Evolutionary conservation across 2,329 filamentous ascomycete species (phyloP).

Genomic region (Colletotrichum trifolii): DNA sequence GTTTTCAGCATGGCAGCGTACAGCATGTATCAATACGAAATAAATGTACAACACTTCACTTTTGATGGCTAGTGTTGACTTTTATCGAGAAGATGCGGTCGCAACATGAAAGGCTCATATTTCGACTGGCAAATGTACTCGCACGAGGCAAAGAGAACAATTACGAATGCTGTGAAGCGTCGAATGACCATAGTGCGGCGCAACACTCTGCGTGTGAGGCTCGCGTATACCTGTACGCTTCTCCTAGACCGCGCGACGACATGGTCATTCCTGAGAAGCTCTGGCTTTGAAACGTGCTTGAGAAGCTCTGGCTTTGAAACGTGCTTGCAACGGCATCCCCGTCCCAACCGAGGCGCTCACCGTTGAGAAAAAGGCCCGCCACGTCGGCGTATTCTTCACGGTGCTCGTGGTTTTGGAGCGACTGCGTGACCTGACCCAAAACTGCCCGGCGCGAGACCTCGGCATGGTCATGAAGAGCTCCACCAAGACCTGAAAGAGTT

Average conservation of each 20-base stretch:
- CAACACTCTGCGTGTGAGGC: too few species aligned
- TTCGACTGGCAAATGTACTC: too few species aligned
- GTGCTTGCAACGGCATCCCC: too few species aligned
- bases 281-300: too few species aligned
- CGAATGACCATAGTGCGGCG: constrained; percentile 20
- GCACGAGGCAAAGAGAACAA: constrained; percentile 13
- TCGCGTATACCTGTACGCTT: too few species aligned
- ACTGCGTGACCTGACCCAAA: constrained; percentile 44
- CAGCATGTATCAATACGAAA: constrained; percentile 34
- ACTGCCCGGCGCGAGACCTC: constrained; percentile 50
- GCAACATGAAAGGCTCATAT: too few species aligned
- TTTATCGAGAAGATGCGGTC: neutral
- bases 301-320: too few species aligned
- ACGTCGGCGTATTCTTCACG: constrained; percentile 49
- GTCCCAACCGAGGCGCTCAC: constrained; percentile 1
- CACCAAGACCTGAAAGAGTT: constrained; percentile 39
- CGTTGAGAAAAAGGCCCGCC: constrained; percentile 42
- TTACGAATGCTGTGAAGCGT: neutral
- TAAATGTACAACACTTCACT: constrained; percentile 27
- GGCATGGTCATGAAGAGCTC: constrained; percentile 51
- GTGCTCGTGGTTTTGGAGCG: constrained; percentile 51
- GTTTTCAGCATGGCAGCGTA: constrained; percentile 9
- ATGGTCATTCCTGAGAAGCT: too few species aligned
- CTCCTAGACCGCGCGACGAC: too few species aligned
- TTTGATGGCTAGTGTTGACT: neutral